phyloP scores from a whole-genome alignment of 768 basidiomycete genomes.

The Pholiota molesta region DNA sequence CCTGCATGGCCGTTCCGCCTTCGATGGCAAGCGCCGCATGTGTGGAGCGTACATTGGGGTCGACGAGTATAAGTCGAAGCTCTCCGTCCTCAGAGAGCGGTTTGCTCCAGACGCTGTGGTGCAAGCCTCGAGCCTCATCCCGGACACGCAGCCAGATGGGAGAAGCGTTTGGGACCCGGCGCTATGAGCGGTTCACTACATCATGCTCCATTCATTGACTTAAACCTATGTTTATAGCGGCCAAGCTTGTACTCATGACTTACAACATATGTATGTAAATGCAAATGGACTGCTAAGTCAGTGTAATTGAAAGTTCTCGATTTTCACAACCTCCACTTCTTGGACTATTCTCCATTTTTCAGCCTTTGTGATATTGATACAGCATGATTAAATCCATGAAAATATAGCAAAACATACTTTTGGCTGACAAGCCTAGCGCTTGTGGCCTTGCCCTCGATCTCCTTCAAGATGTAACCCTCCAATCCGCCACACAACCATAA shows the following conservation, averaged over 20 bases:
- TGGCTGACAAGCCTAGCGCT: not conserved
- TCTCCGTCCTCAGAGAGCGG: conserved; percentile 67
- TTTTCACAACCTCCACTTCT: not conserved
- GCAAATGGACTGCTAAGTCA: not conserved
- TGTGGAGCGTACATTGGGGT: conserved; percentile 94
- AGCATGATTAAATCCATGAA: conserved; percentile 10
- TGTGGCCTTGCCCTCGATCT: conserved; percentile 46
- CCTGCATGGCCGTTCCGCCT: conserved; percentile 91
- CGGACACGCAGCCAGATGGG: conserved; percentile 30
- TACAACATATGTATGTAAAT: conserved; percentile 1
- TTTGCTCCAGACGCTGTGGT: conserved; percentile 43
- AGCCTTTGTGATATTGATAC: conserved; percentile 2
- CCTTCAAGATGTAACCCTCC: conserved; percentile 88
- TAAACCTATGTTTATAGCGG: not conserved
- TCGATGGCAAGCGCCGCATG: conserved; percentile 86
- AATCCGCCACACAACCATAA: conserved; percentile 95
- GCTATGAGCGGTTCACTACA: conserved; percentile 33
- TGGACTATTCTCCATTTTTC: not conserved
- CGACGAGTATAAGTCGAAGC: conserved; percentile 87
- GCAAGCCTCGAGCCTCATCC: conserved; percentile 26
- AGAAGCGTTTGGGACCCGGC: conserved; percentile 63
- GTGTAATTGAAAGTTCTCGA: too few species aligned
- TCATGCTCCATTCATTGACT: not conserved
- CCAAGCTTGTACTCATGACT: not conserved
- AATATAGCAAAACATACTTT: conserved; percentile 2